phyloP scores from a whole-genome alignment of 1,284 basidiomycete genomes.

The Ustilago hordei region DNA sequence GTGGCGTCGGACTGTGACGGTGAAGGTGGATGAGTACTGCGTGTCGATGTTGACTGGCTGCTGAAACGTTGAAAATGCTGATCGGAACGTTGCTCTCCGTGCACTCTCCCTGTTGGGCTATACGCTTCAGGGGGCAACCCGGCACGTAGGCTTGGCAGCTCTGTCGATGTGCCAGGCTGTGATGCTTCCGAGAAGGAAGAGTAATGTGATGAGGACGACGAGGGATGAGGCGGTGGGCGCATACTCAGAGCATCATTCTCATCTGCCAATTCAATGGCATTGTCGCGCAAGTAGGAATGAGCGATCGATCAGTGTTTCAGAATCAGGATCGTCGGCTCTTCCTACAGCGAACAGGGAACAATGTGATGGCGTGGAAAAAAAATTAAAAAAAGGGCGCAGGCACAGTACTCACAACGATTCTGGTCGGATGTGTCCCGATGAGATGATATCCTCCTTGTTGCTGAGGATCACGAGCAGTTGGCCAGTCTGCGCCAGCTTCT shows the following conservation, averaged over 20 bases:
- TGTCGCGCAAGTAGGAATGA: not conserved
- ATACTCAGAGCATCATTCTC: conserved; percentile 10
- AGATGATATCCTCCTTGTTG: not conserved
- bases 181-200: conserved; percentile 5
- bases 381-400: not conserved
- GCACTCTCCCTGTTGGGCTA: conserved; percentile 1
- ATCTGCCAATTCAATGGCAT: not conserved
- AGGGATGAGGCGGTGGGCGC: conserved; percentile 22
- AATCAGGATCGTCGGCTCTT: conserved; percentile 12
- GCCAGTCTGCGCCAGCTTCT: conserved; percentile 3
- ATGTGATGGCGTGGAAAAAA: not conserved
- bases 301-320: not conserved
- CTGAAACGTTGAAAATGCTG: not conserved
- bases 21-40: not conserved
- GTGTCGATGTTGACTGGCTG: not conserved
- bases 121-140: not conserved
- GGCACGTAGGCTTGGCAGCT: conserved; percentile 8
- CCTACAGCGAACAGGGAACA: not conserved
- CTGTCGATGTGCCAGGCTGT: not conserved
- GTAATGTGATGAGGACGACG: conserved; percentile 3
- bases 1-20: conserved; percentile 2
- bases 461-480: conserved; percentile 1
- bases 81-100: not conserved
- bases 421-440: conserved; percentile 8
- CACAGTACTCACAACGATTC: conserved; percentile 12